Evolutionary conservation across 495 filamentous ascomycete genomes (phyloP), one percentile per base, ranked within the genome.

Genomic region (Daldinia caldariorum): DNA sequence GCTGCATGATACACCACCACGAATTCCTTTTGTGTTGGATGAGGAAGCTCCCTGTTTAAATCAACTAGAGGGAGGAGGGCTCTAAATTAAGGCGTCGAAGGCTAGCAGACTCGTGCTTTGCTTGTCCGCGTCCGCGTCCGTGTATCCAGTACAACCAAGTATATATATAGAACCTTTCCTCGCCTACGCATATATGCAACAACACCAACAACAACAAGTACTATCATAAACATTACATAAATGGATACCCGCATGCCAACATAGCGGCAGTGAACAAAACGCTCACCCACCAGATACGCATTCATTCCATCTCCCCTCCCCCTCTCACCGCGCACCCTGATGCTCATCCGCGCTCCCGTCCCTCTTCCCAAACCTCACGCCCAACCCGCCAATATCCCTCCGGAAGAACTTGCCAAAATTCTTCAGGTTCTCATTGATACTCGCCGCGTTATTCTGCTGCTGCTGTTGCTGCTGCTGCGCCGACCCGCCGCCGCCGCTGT

Each of bases 351-450:
- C 68, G 35, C 71, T 74, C 12, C 69, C 75, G 69, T 85, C 83
- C 62, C 83, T 75, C 77, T 82, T 85, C 45, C 80, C 82, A 58
- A 95, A 94, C 67, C 92, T 81, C 9, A 90, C 87, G 9, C 92
- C 90, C 78, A 98, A 89, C 3, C 90, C 90, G 39, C 92, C 91
- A 34, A 94, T 86, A 82, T 99, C 95, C 59, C 94, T 80, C 55
- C 90, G 88, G 82, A 99, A 98, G 80, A 99, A 97, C 79, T 95
- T 97, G 3, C 95, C 95, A 77, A 99, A 91, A 78, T 91, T 97
- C 84, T 91, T 93, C 79, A 97, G 73, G 78, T 97, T 97, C 80
- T 96, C 93, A 72, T 97, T 94, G 60, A 97, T 83, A 43, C 90
- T 91, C 4, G 82, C 85, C 6, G 85, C 79, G 18, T 84, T 63